Conservation (phyloP, 495 filamentous ascomycete species). For the Zalerion maritima region DNA sequence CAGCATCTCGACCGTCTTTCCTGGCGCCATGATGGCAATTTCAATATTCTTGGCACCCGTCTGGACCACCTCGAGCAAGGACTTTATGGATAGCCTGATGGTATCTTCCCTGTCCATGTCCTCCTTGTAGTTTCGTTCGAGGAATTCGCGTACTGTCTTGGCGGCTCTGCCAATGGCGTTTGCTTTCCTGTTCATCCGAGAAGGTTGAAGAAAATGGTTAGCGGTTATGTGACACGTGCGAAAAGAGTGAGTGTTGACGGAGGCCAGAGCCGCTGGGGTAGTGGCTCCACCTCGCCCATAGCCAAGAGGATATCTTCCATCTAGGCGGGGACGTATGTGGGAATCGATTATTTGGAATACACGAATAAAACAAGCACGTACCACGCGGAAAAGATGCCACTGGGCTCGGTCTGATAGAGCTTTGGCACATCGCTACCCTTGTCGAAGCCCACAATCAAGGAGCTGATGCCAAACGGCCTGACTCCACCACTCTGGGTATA, state of each 20-base stretch:
- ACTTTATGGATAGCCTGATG: slow-evolving; percentile 96
- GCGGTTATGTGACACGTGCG: too few relatives aligned
- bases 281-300: slow-evolving; percentile 1
- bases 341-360: too few relatives aligned
- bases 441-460: slow-evolving; percentile 93
- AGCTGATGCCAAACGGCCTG: slow-evolving; percentile 93
- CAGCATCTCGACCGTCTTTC: slow-evolving; percentile 82
- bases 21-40: slow-evolving; percentile 97
- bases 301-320: too few relatives aligned
- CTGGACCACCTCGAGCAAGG: slow-evolving; percentile 91
- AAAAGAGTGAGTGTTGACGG: slow-evolving; percentile 2
- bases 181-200: slow-evolving; percentile 63
- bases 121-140: slow-evolving; percentile 94
- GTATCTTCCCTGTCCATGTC: slow-evolving; percentile 93
- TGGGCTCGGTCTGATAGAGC: slow-evolving; percentile 95
- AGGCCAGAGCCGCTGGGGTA: not conserved
- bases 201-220: not conserved
- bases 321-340: too few relatives aligned
- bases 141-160: slow-evolving; percentile 96
- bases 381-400: slow-evolving; percentile 97
- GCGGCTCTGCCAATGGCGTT: slow-evolving; percentile 96
- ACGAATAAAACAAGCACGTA: slow-evolving; percentile 23
- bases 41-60: slow-evolving; percentile 99
- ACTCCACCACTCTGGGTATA: slow-evolving; percentile 98
- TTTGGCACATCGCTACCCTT: slow-evolving; percentile 71